Base-by-base conservation (phyloP, 2,329 filamentous ascomycete genomes). In the Phaeosphaeria sp. region DNA sequence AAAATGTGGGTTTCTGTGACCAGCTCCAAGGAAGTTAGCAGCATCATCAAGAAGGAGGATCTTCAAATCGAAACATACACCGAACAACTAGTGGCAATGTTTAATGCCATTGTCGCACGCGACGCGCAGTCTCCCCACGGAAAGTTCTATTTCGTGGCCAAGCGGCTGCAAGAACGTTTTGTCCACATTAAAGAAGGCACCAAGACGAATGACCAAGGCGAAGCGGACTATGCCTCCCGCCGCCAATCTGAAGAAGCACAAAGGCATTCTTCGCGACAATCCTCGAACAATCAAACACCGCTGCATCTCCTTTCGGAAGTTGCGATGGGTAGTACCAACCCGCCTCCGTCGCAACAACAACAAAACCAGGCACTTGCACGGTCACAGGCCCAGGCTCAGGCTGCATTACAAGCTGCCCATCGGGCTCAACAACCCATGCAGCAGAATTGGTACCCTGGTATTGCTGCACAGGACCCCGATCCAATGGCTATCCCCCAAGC, bases 1-100 rank as follows among this genome's bases (percentile, higher is more conserved):
- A 87, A 87, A 65, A 82, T 87, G 78, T 85, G 84, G 73, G 83
- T 85, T 48, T 83, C 84, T 1, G 79, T 82, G 6, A 81, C 78
- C 3, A 78, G 76, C n/a, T 81, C 81, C 3, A 77, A 77, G 20
- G 82, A 84, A 64, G 74, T 85, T 1, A 78, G 80, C 50, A 82
- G 77, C 59, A 78, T 83, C 54, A 81, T 84, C 71, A 78, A 78
- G 41, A 76, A 80, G 36, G 77, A 82, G 44, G 77, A 80, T 44
- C 71, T 84, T 10, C 72, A 77, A n/a, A 79, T 84, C 22, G 80
- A 83, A 36, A 65, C 75, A 54, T 81, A 79, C 58, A 74, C 81
- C n/a, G 80, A 80, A 53, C 76, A 76, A 20, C 67, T 83, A 33
- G 80, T 82, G 58, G 67, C 72, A 41, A 72, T 82, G 75, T 83